Evolutionary conservation across 805 yeast species (phyloP).

Genomic region (Candida silvicultrix): DNA sequence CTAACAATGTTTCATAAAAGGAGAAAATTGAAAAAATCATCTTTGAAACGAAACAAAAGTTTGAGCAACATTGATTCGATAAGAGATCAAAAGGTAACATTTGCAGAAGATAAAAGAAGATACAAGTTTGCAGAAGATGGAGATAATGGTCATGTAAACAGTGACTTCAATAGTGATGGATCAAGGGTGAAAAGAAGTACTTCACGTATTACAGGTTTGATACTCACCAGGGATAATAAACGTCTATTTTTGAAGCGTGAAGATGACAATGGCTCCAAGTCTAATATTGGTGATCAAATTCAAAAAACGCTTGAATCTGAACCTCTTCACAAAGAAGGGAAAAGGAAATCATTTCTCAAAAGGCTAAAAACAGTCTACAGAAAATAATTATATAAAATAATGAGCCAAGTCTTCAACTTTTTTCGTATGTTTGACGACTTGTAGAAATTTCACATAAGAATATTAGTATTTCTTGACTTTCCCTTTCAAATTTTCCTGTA

Average conservation of each 20-base stretch:
- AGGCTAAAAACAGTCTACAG: background rate
- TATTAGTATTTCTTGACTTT: too few relatives aligned
- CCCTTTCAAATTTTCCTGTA: too few relatives aligned
- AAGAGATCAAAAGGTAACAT: background rate
- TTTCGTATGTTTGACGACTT: too few relatives aligned
- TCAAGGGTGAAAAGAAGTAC: background rate
- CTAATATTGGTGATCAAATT: too few relatives aligned
- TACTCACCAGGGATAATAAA: background rate
- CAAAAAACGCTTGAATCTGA: too few relatives aligned
- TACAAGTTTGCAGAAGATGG: too few relatives aligned
- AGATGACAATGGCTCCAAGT: too few relatives aligned
- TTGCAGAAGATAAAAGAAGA: background rate
- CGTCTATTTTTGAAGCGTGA: background rate
- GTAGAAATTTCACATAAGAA: too few relatives aligned
- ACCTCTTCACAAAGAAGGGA: too few relatives aligned
- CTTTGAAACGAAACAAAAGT: background rate
- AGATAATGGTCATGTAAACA: background rate
- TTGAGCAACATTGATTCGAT: background rate
- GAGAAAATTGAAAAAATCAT: background rate
- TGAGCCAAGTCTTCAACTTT: too few relatives aligned
- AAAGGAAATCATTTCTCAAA: background rate
- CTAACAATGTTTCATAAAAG: background rate
- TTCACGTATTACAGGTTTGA: background rate
- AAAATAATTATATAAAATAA: too few relatives aligned
- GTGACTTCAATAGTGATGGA: too few relatives aligned